Conservation (phyloP, 176 grass and related monocot genomes). For the Phoenix dactylifera region DNA sequence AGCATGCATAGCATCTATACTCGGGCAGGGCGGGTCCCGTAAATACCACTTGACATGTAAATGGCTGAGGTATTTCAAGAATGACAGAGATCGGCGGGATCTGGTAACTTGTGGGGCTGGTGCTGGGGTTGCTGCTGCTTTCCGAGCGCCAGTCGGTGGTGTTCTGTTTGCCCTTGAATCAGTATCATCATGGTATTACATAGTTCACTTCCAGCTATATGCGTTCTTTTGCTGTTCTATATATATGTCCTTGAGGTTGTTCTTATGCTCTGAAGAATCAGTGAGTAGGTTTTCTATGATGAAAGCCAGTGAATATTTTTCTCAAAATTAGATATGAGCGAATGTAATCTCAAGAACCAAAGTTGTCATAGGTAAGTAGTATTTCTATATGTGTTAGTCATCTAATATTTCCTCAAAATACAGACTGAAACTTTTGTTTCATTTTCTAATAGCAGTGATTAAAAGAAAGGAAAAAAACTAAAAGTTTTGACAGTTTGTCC, state of each 20-base stretch:
- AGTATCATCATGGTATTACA: slow-evolving; percentile 79
- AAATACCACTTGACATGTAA: slow-evolving; percentile 59
- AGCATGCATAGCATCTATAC: slow-evolving; percentile 83
- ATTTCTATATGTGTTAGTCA: no score
- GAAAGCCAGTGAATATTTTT: neutral
- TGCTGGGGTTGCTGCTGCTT: slow-evolving; percentile 88
- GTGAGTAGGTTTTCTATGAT: no score
- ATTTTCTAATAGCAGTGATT: no score
- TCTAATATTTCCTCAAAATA: neutral
- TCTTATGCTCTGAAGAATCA: no score
- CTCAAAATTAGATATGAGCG: neutral
- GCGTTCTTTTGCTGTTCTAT: no score
- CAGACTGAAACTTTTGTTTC: no score
- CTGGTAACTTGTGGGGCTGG: slow-evolving; percentile 80
- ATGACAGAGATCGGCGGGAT: slow-evolving; percentile 86
- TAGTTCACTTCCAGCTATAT: slow-evolving; percentile 9
- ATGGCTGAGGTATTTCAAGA: slow-evolving; percentile 96
- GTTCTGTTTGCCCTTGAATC: slow-evolving; percentile 89
- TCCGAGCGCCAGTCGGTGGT: slow-evolving; percentile 77
- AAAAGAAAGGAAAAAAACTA: no score
- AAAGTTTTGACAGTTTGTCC: no score
- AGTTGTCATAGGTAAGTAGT: neutral
- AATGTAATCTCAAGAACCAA: neutral
- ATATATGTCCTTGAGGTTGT: no score
- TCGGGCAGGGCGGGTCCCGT: slow-evolving; percentile 75